Evolutionary conservation across 73 alveolate genomes (phyloP).

Genomic region (Paramecium tetraurelia): DNA sequence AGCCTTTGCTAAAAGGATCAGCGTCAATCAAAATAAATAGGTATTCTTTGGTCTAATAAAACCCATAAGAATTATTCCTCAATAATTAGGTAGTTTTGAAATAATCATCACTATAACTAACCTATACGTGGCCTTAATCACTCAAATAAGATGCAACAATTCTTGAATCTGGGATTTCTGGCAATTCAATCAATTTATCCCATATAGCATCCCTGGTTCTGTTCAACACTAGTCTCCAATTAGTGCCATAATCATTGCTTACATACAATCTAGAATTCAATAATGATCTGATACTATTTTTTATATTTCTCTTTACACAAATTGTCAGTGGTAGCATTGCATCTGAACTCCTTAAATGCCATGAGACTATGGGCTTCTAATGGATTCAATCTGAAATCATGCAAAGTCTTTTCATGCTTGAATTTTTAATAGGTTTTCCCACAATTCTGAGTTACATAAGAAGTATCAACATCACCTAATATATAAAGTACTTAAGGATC

Average conservation of each 20-base stretch:
- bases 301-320: constrained; percentile 41
- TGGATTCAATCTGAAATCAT: constrained; percentile 52
- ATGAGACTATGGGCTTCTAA: background rate
- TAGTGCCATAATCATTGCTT: constrained; percentile 1
- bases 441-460: constrained; percentile 48
- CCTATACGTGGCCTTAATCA: background rate
- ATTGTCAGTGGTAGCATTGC: background rate
- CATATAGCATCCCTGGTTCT: constrained; percentile 30
- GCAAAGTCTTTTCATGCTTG: constrained; percentile 7
- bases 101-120: constrained; percentile 26
- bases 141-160: background rate
- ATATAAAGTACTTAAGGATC: constrained; percentile 44
- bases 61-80: constrained; percentile 1
- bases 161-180: constrained; percentile 27
- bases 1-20: constrained; percentile 25
- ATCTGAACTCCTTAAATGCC: constrained; percentile 32
- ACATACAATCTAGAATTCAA: background rate
- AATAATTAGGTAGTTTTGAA: background rate
- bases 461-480: constrained; percentile 34
- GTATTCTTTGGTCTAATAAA: constrained; percentile 27
- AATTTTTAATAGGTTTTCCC: constrained; percentile 52
- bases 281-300: background rate
- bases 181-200: constrained; percentile 32
- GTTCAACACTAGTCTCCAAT: background rate
- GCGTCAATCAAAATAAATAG: constrained; percentile 24